Base-by-base conservation (phyloP, 179 eudicot species). In the Drosera spatulata region DNA sequence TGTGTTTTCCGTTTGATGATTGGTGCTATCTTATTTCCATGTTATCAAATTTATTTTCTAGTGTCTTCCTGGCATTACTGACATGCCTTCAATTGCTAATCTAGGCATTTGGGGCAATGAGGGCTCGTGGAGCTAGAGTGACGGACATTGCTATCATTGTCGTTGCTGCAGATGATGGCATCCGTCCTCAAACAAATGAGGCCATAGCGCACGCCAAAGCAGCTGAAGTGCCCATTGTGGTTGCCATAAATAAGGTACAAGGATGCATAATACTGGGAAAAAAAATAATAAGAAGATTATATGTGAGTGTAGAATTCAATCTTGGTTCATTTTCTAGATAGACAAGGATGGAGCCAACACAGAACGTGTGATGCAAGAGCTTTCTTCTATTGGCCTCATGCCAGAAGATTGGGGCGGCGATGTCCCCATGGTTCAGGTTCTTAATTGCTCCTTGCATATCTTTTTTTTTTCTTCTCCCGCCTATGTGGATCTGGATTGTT, bases 321-420 rank as follows among this genome's bases (percentile, higher is more conserved):
- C 47, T 42, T 39, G 8, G 33, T 22, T 22, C 33, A 22, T 22
- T 22, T 37, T 74, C 37, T 76, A 91, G 98, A 82, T 88, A 48
- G 98, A 91, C 63, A 91, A 91, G 75, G 95, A 88, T 72, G 98
- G 98, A 61, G 95, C 98, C 64, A 90, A 71, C 69, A 85, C 96
- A 12, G 98, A 91, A 9, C 80, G 87, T 74, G 98, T 91, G 49
- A 82, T 88, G 90, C 95, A 88, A 81, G 96, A 91, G 65, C 98
- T 91, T 84, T 77, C 98, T 49, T 72, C 95, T 63, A 75, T 82
- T 67, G 99, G 95, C 63, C 73, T 89, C 60, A 84, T 86, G 91
- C 79, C 95, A 39, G 99, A 91, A 82, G 96, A 84, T 13, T 91
- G 95, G 96, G 99, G 96, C 51, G 99, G 99, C 71, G 95, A 93